Conservation (phyloP, 345 rosid genomes). For the Turritis glabra region DNA sequence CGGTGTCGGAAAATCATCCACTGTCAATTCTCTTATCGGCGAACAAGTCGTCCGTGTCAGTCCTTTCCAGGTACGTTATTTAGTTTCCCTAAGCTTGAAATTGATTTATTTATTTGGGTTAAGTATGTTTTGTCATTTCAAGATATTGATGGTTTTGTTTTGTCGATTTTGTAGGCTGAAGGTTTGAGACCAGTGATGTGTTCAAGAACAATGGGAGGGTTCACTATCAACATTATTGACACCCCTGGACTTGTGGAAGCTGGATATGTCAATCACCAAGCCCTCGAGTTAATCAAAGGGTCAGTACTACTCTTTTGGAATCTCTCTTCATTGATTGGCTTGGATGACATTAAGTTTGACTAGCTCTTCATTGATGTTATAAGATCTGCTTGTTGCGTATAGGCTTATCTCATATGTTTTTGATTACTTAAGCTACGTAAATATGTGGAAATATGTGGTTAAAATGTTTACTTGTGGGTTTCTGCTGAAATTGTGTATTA, state of each 20-base stretch:
- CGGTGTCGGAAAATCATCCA: conserved; percentile 86
- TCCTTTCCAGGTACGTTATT: conserved; percentile 57
- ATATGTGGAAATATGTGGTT: neutral
- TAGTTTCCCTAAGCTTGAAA: neutral
- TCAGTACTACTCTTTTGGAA: conserved; percentile 25
- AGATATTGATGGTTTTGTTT: neutral
- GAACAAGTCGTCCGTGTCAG: conserved; percentile 77
- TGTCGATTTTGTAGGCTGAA: conserved; percentile 53
- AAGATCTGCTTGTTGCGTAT: neutral
- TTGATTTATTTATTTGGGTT: neutral
- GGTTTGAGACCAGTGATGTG: conserved; percentile 72
- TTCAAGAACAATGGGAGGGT: conserved; percentile 68
- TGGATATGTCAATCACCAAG: conserved; percentile 83
- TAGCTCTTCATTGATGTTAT: neutral
- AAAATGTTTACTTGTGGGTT: neutral
- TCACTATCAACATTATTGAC: conserved; percentile 75
- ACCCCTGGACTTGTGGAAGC: conserved; percentile 88
- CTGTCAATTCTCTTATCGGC: conserved; percentile 76
- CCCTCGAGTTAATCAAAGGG: conserved; percentile 78
- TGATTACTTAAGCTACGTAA: neutral
- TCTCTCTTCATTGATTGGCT: neutral
- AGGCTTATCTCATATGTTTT: neutral
- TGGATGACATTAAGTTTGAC: neutral
- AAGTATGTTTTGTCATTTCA: conserved; percentile 1
- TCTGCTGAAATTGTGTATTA: neutral